These are phyloP conservation scores for Lupinus albus DNA, from an alignment of 306 rosid species.

Conservation along the genomic window DNA sequence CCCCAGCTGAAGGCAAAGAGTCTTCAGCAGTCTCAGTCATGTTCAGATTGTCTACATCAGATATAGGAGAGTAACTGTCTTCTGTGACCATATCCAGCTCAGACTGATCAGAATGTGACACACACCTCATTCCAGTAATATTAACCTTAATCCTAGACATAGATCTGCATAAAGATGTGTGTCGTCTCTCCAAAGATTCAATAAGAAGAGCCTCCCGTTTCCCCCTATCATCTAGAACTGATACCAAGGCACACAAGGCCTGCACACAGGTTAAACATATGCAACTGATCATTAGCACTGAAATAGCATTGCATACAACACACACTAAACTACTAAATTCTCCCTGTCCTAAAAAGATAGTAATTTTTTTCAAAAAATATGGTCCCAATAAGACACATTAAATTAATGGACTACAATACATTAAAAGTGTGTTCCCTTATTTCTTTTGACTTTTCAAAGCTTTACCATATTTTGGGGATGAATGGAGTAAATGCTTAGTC, in stretches of 20 bases:
- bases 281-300: conserved; percentile 28
- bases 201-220: conserved; percentile 88
- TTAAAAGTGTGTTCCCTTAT: too few species aligned
- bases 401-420: too few species aligned
- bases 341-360: too few species aligned
- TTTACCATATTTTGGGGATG: too few species aligned
- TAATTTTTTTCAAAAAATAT: too few species aligned
- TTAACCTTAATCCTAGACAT: conserved; percentile 58
- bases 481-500: too few species aligned
- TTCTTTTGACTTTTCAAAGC: too few species aligned
- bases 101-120: conserved; percentile 58
- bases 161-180: conserved; percentile 55
- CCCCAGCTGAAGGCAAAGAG: conserved; percentile 56
- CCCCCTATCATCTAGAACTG: conserved; percentile 89
- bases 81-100: conserved; percentile 69
- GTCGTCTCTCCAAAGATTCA: conserved; percentile 78
- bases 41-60: conserved; percentile 82
- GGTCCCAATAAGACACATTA: too few species aligned
- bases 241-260: conserved; percentile 77
- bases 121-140: conserved; percentile 42
- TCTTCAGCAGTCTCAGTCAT: conserved; percentile 49
- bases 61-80: conserved; percentile 77
- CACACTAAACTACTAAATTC: too few species aligned
- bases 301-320: conserved; percentile 5
- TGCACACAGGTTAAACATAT: conserved; percentile 49